phyloP scores from a whole-genome alignment of 768 basidiomycete genomes.

The Chlorophyllum brunneum region DNA sequence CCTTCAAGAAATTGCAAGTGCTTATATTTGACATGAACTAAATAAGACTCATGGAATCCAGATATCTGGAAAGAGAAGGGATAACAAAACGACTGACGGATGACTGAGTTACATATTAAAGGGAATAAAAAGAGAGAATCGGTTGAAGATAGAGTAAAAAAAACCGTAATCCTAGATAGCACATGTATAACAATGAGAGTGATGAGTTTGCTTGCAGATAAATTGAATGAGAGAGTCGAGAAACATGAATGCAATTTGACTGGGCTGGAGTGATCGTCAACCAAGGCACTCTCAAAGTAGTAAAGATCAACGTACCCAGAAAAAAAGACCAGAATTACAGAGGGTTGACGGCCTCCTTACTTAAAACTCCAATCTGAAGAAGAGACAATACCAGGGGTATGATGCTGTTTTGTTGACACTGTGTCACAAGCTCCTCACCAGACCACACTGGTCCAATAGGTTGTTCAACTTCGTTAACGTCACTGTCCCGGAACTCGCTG shows the following conservation, averaged over 20 bases:
- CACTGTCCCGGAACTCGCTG: conserved; percentile 29
- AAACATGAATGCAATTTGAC: conserved; percentile 4
- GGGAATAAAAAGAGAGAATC: conserved; percentile 1
- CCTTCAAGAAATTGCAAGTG: no score
- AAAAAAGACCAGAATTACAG: conserved; percentile 6
- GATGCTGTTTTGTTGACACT: conserved; percentile 88
- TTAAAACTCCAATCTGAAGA: conserved; percentile 48
- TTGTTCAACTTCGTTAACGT: conserved; percentile 15
- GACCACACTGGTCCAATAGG: conserved; percentile 46
- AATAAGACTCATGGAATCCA: conserved; percentile 16
- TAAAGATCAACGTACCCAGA: background rate
- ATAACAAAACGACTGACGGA: conserved; percentile 5
- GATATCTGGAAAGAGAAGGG: conserved; percentile 3
- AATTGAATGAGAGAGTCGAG: conserved; percentile 6
- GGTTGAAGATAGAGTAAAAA: background rate
- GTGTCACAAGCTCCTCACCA: conserved; percentile 77
- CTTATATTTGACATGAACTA: conserved; percentile 10
- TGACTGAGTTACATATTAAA: conserved; percentile 8
- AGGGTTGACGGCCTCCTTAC: conserved; percentile 23
- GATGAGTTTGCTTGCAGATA: conserved; percentile 6
- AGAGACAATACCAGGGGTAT: conserved; percentile 71
- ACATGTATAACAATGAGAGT: conserved; percentile 9
- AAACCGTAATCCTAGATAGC: conserved; percentile 1
- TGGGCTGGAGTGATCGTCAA: background rate
- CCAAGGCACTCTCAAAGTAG: background rate